Percentiles rank a stretch among this genome's conserved stretches.
These are phyloP conservation scores for Calamus simplicifolius DNA, from an alignment of 176 grass and related monocot species.

Conservation along the genomic window DNA sequence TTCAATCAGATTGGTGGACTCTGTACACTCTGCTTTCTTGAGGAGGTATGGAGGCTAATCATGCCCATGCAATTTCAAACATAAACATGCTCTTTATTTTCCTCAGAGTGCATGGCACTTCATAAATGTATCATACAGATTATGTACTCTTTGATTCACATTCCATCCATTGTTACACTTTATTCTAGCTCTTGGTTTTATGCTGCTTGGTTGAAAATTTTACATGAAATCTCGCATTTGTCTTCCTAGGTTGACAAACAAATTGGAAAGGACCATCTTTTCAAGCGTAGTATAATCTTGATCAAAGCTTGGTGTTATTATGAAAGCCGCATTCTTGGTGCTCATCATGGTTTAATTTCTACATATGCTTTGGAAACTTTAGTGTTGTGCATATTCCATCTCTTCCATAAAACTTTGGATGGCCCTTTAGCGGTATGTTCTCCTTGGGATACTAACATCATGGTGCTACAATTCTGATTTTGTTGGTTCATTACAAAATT, in stretches of 20 bases:
- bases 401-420: conserved; percentile 58
- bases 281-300: conserved; percentile 86
- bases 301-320: conserved; percentile 98
- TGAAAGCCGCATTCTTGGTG: conserved; percentile 94
- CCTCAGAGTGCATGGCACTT: neutral
- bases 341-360: conserved; percentile 86
- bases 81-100: too few species aligned
- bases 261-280: conserved; percentile 67
- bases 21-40: conserved; percentile 87
- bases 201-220: neutral
- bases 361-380: conserved; percentile 92
- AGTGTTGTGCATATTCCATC: conserved; percentile 69
- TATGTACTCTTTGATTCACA: too few species aligned
- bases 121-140: too few species aligned
- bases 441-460: neutral
- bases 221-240: neutral
- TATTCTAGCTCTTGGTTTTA: too few species aligned
- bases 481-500: too few species aligned
- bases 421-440: conserved; percentile 64
- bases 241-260: conserved; percentile 58
- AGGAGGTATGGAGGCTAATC: conserved; percentile 48
- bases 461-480: too few species aligned
- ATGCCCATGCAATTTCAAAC: neutral
- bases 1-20: conserved; percentile 92
- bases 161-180: too few species aligned